phyloP scores from a whole-genome alignment of 139 green algal species.

The Micractinium conductrix region DNA sequence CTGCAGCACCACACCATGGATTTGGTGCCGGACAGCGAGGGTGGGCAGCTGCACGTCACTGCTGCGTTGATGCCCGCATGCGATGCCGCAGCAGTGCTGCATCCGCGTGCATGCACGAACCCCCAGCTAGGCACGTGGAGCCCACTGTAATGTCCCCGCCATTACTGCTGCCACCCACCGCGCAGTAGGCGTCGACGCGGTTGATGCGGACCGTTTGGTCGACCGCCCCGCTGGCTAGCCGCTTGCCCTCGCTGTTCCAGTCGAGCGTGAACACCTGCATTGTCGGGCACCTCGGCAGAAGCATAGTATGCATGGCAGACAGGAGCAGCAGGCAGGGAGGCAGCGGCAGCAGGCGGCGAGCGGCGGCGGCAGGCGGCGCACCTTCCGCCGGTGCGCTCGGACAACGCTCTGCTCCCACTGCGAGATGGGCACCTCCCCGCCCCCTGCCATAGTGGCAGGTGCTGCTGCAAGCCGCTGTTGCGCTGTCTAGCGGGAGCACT shows the following conservation, averaged over 20 bases:
- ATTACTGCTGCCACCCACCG: not conserved
- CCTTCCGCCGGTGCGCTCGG: slow-evolving; percentile 36
- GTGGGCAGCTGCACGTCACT: no score
- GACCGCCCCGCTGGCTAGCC: slow-evolving; percentile 44
- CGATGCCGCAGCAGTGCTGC: not conserved
- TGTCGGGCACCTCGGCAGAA: not conserved
- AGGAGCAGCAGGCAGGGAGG: not conserved
- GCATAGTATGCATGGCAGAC: not conserved
- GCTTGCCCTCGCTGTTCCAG: slow-evolving; percentile 41
- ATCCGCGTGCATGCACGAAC: no score
- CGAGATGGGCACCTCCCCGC: not conserved
- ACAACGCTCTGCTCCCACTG: slow-evolving; percentile 32
- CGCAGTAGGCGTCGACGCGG: slow-evolving; percentile 26
- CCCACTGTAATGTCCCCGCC: no score
- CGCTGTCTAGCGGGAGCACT: no score
- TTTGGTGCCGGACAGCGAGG: no score
- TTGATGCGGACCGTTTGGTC: slow-evolving; percentile 43
- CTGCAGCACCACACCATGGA: no score
- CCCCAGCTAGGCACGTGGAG: no score
- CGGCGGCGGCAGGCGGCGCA: not conserved
- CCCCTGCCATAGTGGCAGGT: no score
- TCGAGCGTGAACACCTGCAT: slow-evolving; percentile 41
- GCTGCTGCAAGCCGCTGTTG: no score
- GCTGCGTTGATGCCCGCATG: no score
- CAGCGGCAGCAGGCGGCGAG: not conserved